Percentiles rank a stretch among this genome's conserved stretches.
phyloP scores from a whole-genome alignment of 2,329 filamentous ascomycete species.

The Plectosphaerella cucumerina region DNA sequence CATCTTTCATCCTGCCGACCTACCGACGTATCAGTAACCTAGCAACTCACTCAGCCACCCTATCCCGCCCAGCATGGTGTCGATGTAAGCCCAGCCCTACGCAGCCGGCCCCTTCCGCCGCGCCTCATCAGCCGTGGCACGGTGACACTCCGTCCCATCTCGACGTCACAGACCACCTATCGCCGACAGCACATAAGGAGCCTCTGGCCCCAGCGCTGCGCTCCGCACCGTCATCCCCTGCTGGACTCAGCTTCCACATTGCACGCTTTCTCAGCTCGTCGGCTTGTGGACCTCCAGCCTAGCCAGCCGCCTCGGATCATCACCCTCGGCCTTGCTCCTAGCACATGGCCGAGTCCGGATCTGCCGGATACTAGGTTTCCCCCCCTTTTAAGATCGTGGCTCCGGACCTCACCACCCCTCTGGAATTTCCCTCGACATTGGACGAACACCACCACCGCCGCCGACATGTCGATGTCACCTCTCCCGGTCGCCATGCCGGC shows the following conservation, averaged over 20 bases:
- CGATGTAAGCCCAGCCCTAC: not conserved
- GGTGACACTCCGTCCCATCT: too few relatives aligned
- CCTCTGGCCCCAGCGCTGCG: too few relatives aligned
- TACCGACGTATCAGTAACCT: not conserved
- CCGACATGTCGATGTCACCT: not conserved
- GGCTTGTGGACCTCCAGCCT: too few relatives aligned
- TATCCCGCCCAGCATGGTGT: not conserved
- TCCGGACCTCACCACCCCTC: not conserved
- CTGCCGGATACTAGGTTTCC: not conserved
- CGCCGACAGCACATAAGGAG: too few relatives aligned
- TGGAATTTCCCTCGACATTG: not conserved
- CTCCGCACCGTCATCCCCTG: too few relatives aligned
- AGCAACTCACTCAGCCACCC: not conserved
- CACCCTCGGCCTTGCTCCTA: not conserved
- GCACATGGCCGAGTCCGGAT: not conserved
- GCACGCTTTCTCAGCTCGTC: too few relatives aligned
- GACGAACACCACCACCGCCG: too few relatives aligned
- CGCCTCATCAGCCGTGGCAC: too few relatives aligned
- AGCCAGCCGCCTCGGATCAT: not conserved
- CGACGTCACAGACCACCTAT: too few relatives aligned
- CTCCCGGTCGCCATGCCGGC: not conserved
- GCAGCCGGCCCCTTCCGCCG: not conserved
- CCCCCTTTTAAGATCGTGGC: not conserved
- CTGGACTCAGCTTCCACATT: too few relatives aligned
- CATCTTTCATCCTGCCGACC: too few relatives aligned